Conservation (phyloP, 2,329 filamentous ascomycete genomes). For the Phoma sp. region DNA sequence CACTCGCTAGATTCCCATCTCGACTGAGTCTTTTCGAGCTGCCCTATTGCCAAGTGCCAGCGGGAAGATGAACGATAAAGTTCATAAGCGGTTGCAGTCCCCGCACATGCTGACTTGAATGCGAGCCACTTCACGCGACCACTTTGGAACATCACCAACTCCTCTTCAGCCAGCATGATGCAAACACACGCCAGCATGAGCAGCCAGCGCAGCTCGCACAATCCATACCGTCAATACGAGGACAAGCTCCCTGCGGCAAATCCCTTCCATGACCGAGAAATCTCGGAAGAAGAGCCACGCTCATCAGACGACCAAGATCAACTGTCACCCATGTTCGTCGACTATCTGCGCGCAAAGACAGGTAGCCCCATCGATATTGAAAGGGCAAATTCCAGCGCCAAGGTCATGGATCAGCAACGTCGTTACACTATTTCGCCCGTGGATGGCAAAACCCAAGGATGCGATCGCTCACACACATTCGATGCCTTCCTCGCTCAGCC, state of each 20-base stretch:
- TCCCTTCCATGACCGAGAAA: slow-evolving; percentile 7
- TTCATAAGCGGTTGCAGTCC: slow-evolving; percentile 12
- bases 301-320: slow-evolving; percentile 10
- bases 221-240: slow-evolving; percentile 13
- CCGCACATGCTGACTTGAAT: background rate
- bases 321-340: slow-evolving; percentile 17
- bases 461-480: slow-evolving; percentile 21
- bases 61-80: slow-evolving; percentile 1
- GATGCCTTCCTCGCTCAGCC: slow-evolving; percentile 18
- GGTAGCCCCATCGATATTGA: slow-evolving; percentile 4
- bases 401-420: slow-evolving; percentile 4
- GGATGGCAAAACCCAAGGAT: slow-evolving; percentile 22
- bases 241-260: slow-evolving; percentile 7
- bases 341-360: slow-evolving; percentile 15
- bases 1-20: slow-evolving; percentile 4
- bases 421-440: slow-evolving; percentile 16
- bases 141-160: background rate
- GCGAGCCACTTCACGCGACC: slow-evolving; percentile 1
- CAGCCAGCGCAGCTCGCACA: slow-evolving; percentile 14
- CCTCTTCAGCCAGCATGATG: slow-evolving; percentile 9
- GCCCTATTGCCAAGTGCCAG: slow-evolving; percentile 13
- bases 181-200: slow-evolving; percentile 7
- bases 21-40: slow-evolving; percentile 3
- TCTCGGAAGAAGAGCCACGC: background rate
- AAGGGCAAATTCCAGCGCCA: slow-evolving; percentile 1